phyloP scores from a whole-genome alignment of 2,329 filamentous ascomycete species.

The Epichloe gansuensis region DNA sequence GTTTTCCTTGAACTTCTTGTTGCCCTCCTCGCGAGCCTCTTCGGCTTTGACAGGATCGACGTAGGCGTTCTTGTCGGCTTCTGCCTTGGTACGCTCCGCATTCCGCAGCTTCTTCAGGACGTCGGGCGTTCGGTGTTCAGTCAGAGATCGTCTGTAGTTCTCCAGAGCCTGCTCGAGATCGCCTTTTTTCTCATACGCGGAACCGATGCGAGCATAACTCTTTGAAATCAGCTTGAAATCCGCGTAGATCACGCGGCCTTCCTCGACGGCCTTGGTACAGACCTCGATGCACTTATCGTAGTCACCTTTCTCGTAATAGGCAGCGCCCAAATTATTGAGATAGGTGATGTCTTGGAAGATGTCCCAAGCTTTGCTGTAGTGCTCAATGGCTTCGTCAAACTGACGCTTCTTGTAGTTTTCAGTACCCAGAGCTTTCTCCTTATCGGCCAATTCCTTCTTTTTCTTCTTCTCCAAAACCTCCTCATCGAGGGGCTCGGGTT shows the following conservation, averaged over 20 bases:
- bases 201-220: constrained; percentile 90
- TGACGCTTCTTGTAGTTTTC: constrained; percentile 97
- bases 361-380: constrained; percentile 94
- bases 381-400: constrained; percentile 85
- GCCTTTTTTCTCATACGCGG: constrained; percentile 82
- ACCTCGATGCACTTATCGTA: constrained; percentile 75
- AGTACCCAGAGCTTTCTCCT: constrained; percentile 87
- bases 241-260: constrained; percentile 78
- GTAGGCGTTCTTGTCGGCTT: constrained; percentile 64
- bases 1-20: constrained; percentile 91
- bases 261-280: constrained; percentile 78
- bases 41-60: constrained; percentile 86
- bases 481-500: constrained; percentile 61
- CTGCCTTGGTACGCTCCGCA: constrained; percentile 76
- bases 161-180: constrained; percentile 69
- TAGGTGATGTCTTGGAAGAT: constrained; percentile 93
- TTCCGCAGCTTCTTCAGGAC: constrained; percentile 83
- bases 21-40: constrained; percentile 86
- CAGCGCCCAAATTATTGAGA: constrained; percentile 89
- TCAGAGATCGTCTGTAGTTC: constrained; percentile 87
- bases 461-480: constrained; percentile 74
- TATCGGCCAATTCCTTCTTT: constrained; percentile 84
- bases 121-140: constrained; percentile 91
- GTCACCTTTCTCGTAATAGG: constrained; percentile 92
- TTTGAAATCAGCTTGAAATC: constrained; percentile 99